phyloP scores from a whole-genome alignment of 2,329 filamentous ascomycete genomes.

The Phaeosphaeriaceae sp. region DNA sequence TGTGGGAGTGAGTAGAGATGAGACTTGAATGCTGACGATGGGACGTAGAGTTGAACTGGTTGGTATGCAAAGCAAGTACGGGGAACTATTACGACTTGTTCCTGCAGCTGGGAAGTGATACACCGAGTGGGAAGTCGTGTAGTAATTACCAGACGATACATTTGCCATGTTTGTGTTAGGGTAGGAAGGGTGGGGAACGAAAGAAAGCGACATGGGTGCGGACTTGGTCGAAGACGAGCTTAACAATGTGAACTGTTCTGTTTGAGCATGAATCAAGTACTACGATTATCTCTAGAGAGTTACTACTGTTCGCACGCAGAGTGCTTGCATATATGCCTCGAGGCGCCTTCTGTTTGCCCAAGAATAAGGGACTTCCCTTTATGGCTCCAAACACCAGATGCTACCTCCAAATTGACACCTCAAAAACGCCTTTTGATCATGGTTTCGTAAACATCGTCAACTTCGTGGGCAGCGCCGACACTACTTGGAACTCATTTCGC shows the following conservation, averaged over 20 bases:
- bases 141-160: conserved; percentile 64
- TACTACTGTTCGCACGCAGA: background rate
- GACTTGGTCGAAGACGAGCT: background rate
- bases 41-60: conserved; percentile 57
- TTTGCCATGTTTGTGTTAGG: conserved; percentile 58
- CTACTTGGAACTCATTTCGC: background rate
- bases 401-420: background rate
- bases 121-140: conserved; percentile 58
- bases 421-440: conserved; percentile 3
- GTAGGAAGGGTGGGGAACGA: background rate
- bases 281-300: conserved; percentile 2
- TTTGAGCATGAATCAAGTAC: background rate
- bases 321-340: background rate
- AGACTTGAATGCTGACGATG: background rate
- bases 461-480: background rate
- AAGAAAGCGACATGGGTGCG: background rate
- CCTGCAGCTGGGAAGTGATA: conserved; percentile 60
- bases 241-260: background rate
- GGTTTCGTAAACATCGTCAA: conserved; percentile 1
- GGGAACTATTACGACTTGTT: conserved; percentile 59
- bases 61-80: conserved; percentile 54
- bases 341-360: background rate
- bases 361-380: background rate
- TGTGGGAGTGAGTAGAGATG: background rate
- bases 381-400: background rate